Conservation (phyloP, 2,329 filamentous ascomycete genomes). For the Diaporthe eres region DNA sequence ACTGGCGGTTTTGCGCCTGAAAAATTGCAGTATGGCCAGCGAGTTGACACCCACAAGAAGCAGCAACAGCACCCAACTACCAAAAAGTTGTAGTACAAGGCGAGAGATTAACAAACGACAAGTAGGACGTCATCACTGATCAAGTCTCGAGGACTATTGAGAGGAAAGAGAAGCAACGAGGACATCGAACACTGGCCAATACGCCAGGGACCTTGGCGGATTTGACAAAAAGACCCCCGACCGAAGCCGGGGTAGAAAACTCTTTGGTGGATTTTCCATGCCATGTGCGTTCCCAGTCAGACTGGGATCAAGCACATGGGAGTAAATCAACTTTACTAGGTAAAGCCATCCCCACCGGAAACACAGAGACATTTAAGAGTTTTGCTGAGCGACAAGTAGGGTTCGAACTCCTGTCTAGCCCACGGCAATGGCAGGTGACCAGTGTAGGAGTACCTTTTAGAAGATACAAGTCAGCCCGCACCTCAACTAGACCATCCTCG, state of each 20-base stretch:
- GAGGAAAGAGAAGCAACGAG: no score
- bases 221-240: not conserved
- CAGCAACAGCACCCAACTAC: no score
- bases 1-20: no score
- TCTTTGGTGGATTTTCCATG: not conserved
- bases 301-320: not conserved
- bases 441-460: not conserved
- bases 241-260: conserved; percentile 13
- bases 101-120: no score
- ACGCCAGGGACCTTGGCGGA: no score
- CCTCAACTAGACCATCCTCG: not conserved
- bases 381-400: not conserved
- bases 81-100: no score
- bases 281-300: not conserved
- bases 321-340: not conserved
- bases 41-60: no score
- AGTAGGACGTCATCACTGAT: no score
- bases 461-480: not conserved
- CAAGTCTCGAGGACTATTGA: no score
- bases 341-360: not conserved
- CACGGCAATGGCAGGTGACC: not conserved
- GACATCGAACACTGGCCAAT: no score
- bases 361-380: not conserved
- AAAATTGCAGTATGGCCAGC: no score
- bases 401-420: not conserved